Evolutionary conservation across 306 rosid species (phyloP).

Genomic region (Cucumis sativus): DNA sequence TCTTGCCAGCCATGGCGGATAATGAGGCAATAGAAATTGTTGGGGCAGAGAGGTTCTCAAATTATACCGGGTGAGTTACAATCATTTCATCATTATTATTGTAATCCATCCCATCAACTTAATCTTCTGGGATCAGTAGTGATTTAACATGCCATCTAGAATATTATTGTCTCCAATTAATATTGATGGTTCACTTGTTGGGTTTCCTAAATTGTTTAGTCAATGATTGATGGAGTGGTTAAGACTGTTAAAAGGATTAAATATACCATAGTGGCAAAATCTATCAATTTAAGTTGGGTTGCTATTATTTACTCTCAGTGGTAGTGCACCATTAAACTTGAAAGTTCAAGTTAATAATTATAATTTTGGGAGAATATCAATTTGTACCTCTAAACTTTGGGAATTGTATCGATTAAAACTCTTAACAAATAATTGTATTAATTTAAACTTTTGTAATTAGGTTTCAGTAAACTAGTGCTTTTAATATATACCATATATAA

Average conservation of each 20-base stretch:
- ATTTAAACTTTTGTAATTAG: neutral
- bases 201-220: neutral
- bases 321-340: neutral
- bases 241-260: neutral
- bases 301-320: neutral
- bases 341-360: neutral
- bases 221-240: neutral
- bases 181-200: neutral
- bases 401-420: too few species aligned
- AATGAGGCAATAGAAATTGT: conserved; percentile 85
- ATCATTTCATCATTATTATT: neutral
- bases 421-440: too few species aligned
- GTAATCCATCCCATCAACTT: neutral
- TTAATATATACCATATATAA: neutral
- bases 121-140: neutral
- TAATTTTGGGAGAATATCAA: neutral
- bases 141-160: neutral
- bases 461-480: neutral
- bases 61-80: conserved; percentile 62
- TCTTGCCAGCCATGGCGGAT: conserved; percentile 80
- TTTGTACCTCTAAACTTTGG: too few species aligned
- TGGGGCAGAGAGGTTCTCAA: conserved; percentile 88
- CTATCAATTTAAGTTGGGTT: neutral
- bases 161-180: neutral
- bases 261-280: neutral